Evolutionary conservation across 202 grass and related monocot genomes (phyloP), one percentile per base, ranked within the genome.

Genomic region (Musa balbisiana): DNA sequence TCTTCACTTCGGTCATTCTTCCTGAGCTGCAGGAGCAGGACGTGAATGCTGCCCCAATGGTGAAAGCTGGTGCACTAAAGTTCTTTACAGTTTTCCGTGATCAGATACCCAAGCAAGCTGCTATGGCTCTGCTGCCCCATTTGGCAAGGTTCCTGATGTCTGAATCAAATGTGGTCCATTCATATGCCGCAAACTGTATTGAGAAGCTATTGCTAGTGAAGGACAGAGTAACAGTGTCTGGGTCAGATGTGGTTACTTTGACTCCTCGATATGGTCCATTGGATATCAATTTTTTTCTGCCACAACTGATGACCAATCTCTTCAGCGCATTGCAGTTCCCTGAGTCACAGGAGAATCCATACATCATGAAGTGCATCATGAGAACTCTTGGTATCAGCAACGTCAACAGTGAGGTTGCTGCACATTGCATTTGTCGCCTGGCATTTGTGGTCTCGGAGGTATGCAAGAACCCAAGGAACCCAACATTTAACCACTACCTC

Each of bases 361-460:
- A 93, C 77, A 74, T 97, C 73, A 97, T 97, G 93, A 97, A 97
- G 62, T 97, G 90, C 73, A 77, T 97, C 69, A 91, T 97, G 93
- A 79, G 93, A 72, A 81, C 93, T 27, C 83, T 97, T 82, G 90
- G 93, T 14, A 74, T 89, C 69, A 80, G 86, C 73, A 91, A 82
- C 83, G 52, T 89, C 24, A 25, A 70, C 20, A 84, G 82, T 49
- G 84, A 97, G 82, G 86, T 86, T 64, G 80, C 88, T 71, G 85
- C 84, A 19, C 82, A 82, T 64, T 91, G 87, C 83, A 84, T 84
- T 26, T 11, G 73, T 75, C 85, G 86, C 55, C 73, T 97, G 70
- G 90, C 86, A 53, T 81, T 80, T 33, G 82, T 93, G 69, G 84
- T 97, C 17, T 79, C 82, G 27, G 85, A 89, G 80, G 93, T 97